phyloP scores from a whole-genome alignment of 441 rosid genomes.

The Eutrema salsugineum region DNA sequence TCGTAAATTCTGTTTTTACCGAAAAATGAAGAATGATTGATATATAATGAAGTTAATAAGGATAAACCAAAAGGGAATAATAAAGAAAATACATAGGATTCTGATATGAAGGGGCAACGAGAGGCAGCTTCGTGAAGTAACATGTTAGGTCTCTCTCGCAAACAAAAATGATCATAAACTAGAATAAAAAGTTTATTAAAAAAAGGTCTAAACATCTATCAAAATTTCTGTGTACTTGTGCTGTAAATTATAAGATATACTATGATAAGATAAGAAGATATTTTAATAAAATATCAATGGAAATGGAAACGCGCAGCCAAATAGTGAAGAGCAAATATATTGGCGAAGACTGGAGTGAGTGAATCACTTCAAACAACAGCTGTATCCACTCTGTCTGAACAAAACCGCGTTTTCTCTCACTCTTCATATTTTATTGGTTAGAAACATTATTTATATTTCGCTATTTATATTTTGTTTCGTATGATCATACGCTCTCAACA shows the following conservation, averaged over 20 bases:
- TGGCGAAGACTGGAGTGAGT: conserved; percentile 23
- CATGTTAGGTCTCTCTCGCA: conserved; percentile 34
- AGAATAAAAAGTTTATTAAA: not conserved
- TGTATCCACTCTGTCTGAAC: conserved; percentile 24
- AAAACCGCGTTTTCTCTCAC: conserved; percentile 29
- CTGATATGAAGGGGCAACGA: conserved; percentile 14
- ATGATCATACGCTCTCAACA: conserved; percentile 6
- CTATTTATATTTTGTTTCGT: not conserved
- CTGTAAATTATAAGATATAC: not conserved
- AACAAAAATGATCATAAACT: conserved; percentile 10
- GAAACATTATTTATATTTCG: not conserved
- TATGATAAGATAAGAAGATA: too few species aligned
- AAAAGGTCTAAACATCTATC: not conserved
- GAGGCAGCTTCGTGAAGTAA: conserved; percentile 33
- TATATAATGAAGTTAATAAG: not conserved
- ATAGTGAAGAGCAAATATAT: conserved; percentile 15
- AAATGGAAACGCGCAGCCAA: conserved; percentile 33
- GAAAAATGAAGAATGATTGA: not conserved
- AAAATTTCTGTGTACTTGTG: not conserved
- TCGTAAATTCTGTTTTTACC: not conserved
- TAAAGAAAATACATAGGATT: conserved; percentile 28
- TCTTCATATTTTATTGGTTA: not conserved
- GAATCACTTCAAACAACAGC: conserved; percentile 30
- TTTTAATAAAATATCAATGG: not conserved
- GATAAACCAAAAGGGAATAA: conserved; percentile 3